phyloP scores from a whole-genome alignment of 2,329 filamentous ascomycete genomes.

The Xylariaceae sp. region DNA sequence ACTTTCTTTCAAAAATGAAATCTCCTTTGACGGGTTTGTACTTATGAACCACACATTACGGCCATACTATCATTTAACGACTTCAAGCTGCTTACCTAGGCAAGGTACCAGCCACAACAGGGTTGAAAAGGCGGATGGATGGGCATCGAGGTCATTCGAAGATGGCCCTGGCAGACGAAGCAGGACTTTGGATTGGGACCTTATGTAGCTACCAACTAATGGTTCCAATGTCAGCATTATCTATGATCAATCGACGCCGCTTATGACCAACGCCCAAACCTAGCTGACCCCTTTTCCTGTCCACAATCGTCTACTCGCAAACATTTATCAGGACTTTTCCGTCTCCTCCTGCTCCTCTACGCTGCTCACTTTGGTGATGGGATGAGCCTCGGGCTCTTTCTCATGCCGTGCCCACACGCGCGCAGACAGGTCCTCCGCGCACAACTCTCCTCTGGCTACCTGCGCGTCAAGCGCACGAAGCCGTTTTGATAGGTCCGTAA shows the following conservation, averaged over 20 bases:
- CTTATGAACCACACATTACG: conserved; percentile 3
- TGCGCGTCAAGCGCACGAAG: background rate
- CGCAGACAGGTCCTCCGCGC: background rate
- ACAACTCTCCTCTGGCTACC: conserved; percentile 1
- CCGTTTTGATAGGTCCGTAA: conserved; percentile 73
- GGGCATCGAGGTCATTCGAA: background rate
- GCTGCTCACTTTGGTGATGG: conserved; percentile 41
- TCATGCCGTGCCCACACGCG: background rate
- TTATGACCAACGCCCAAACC: no score
- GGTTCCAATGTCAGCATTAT: no score
- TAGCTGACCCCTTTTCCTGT: background rate
- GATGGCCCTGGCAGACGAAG: background rate
- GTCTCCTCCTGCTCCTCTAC: conserved; percentile 57
- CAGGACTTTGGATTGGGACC: no score
- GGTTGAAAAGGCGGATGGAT: no score
- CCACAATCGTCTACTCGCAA: no score
- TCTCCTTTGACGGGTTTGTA: conserved; percentile 5
- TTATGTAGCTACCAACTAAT: no score
- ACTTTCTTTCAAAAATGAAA: conserved; percentile 7
- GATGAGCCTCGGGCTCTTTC: conserved; percentile 21
- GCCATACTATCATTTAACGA: conserved; percentile 13
- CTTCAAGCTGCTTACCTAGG: background rate
- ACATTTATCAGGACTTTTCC: conserved; percentile 21
- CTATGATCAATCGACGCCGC: no score
- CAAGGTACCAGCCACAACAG: background rate